Conservation (phyloP, 2,329 filamentous ascomycete species). For the Dothideomycetidae sp. region DNA sequence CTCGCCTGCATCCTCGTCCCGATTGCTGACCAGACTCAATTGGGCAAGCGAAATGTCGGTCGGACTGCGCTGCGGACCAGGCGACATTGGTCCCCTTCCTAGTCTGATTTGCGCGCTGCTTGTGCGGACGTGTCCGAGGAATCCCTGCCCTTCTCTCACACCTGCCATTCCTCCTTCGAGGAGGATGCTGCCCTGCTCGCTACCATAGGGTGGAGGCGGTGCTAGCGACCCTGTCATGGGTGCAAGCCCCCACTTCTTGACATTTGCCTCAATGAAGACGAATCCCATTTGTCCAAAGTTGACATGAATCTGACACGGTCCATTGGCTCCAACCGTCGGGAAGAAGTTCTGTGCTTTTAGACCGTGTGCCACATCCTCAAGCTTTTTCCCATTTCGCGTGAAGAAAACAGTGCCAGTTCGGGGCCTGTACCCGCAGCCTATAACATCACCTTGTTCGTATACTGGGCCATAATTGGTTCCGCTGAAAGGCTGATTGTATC, state of each 20-base stretch:
- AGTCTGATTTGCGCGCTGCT: conserved; percentile 67
- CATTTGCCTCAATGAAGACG: conserved; percentile 97
- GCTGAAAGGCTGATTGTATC: conserved; percentile 84
- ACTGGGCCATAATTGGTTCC: conserved; percentile 67
- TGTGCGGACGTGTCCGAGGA: conserved; percentile 54
- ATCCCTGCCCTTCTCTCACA: conserved; percentile 39
- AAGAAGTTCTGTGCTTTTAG: conserved; percentile 95
- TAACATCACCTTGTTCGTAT: conserved; percentile 84
- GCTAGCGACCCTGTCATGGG: conserved; percentile 92
- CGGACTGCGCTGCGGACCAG: conserved; percentile 76
- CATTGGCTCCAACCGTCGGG: conserved; percentile 90
- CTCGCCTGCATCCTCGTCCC: conserved; percentile 49
- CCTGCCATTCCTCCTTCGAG: conserved; percentile 61
- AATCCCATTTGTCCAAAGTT: conserved; percentile 98
- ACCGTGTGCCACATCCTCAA: conserved; percentile 87
- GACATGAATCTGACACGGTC: conserved; percentile 82
- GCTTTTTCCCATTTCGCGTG: conserved; percentile 91
- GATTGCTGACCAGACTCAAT: conserved; percentile 54
- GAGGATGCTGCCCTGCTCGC: conserved; percentile 90
- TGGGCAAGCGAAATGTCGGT: conserved; percentile 93
- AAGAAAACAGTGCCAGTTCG: conserved; percentile 94
- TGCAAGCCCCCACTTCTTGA: conserved; percentile 98
- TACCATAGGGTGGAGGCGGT: conserved; percentile 90
- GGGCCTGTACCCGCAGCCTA: conserved; percentile 88
- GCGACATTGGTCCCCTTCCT: conserved; percentile 52